Evolutionary conservation across 2,329 filamentous ascomycete species (phyloP), one percentile per base, ranked within the genome.

Genomic region (Trichoderma arundinaceum): DNA sequence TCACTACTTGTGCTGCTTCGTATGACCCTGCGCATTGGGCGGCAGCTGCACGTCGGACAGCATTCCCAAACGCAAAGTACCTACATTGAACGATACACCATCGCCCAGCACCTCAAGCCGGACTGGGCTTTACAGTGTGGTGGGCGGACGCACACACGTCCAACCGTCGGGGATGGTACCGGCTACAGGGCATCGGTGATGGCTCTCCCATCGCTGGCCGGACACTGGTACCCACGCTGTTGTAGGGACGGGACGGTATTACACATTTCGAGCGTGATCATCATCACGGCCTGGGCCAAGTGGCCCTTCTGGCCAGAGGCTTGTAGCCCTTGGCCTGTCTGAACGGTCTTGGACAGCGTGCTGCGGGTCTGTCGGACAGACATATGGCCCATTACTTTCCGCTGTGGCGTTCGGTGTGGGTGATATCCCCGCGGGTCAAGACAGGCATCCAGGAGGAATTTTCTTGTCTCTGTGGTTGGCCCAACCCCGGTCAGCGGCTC

Each of bases 401-500:
- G 44, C 48, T 62, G 39, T 63, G 44, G 48, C 41, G 48, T 44
- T 56, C 57, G 49, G 58, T 63, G 57, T 62, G 64, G 48, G 58
- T 66, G 64, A 53, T 41, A 66, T 66, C 51, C 60, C 43, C 59
- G 39, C 64, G 48, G 59, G 57, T 39, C 52, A 19, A 57, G 64
- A 66, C 64, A 63, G 51, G 58, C 64, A 64, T 64, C 33, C 15
- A 63, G 17, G 43, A 49, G 13, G 35, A 49, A 35, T 66, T 64
- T 66, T 46, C 41, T 64, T 46, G 28, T 52, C 58, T 64, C 33
- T 49, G 61, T 64, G 49, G 58, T 52, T 64, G 58, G 59, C 15
- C 51, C 38, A 56, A 64, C 64, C 35, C 64, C 41, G 64, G 68
- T 32, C 66, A 65, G 59, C 32, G 54, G 64, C 68, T 72, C 68